Base-by-base conservation (phyloP, 2,329 filamentous ascomycete genomes). In the Exophiala viscosa region DNA sequence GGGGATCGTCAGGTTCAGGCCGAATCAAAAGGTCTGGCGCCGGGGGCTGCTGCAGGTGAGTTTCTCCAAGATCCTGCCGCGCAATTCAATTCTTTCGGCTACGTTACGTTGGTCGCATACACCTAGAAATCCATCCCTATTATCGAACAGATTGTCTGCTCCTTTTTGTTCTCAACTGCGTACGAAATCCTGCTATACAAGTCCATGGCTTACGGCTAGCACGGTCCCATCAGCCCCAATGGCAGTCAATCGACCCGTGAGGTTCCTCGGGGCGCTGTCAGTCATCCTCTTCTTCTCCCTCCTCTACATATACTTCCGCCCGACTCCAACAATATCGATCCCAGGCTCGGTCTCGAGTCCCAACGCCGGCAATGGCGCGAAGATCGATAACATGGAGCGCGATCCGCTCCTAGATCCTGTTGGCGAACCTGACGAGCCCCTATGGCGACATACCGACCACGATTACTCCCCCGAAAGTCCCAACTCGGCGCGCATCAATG, bases 381-480 rank as follows among this genome's bases (percentile, higher is more conserved):
- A 73, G 69, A 73, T 66, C 45, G 66, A 76, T 60, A 73, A 78
- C 66, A 83, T 86, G 73, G 82, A 86, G 62, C 81, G 83, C 55
- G 92, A 97, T 72, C 92, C 92, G 50, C 89, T 92, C 65, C 69
- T 91, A 65, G 90, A 96, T 71, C 84, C 82, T 40, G 93, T 88
- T 32, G 84, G 83, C 59, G 92, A 97, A 70, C 92, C 92, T 17
- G 81, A 86, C 58, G 91, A 89, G 47, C 76, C 81, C 11, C 76
- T 97, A 61, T 83, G 81, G 65, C 83, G 89, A 69, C 83, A 86
- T 48, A 79, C 86, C 32, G 85, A 84, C 49, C 77, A 88, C 61
- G 86, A 86, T 65, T 97, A 97, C 71, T 82, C 83, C 47, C 83
- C 88, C 47, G 82, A 90, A 65, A 85, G 86, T 65, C 76, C 81